Conservation (phyloP, 305 asterid genomes). For the Solanum aculeatissimum region DNA sequence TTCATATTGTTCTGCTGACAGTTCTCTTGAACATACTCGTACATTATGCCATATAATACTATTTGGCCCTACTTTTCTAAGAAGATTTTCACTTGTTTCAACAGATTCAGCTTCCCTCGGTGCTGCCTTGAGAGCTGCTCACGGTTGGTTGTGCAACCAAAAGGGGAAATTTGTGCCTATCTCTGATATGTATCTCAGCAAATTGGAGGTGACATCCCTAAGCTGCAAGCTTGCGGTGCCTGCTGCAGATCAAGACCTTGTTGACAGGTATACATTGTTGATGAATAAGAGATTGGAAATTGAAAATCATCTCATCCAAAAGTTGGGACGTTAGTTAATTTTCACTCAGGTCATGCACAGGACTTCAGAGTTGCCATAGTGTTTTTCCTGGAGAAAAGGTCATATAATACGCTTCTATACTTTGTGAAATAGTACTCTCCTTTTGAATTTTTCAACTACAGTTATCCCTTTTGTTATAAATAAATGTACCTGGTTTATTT, state of each 20-base stretch:
- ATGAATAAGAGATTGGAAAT: conserved; percentile 55
- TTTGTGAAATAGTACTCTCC: background rate
- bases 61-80: background rate
- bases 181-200: conserved; percentile 35
- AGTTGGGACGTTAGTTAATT: conserved; percentile 37
- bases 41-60: background rate
- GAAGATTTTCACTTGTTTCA: background rate
- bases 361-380: background rate
- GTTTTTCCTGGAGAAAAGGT: background rate
- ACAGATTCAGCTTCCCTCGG: conserved; percentile 78
- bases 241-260: conserved; percentile 34
- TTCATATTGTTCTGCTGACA: background rate
- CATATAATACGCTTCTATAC: background rate
- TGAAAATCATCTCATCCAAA: conserved; percentile 37
- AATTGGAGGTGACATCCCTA: conserved; percentile 49
- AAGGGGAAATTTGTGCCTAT: conserved; percentile 38
- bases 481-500: no score
- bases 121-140: conserved; percentile 79
- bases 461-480: no score
- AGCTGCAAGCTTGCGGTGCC: conserved; percentile 42
- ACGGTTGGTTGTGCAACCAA: conserved; percentile 61
- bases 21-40: background rate
- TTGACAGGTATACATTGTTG: conserved; percentile 31
- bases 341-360: background rate
- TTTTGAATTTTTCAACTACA: background rate